Evolutionary conservation across 805 yeast genomes (phyloP).

Genomic region (Metschnikowia vanudenii): DNA sequence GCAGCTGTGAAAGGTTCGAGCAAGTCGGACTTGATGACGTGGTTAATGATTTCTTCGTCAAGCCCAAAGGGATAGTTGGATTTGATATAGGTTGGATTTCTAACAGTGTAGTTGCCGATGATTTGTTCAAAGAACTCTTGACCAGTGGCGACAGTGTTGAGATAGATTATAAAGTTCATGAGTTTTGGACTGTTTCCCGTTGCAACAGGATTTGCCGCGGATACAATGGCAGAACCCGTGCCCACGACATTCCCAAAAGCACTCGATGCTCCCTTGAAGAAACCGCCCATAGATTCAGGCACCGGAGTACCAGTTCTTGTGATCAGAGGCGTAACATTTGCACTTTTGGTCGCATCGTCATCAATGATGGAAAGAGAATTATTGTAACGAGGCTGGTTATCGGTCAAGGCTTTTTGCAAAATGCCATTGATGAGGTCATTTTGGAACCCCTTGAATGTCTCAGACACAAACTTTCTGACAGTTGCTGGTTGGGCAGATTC

Average conservation of each 20-base stretch:
- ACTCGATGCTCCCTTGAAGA: constrained; percentile 44
- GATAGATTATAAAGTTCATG: constrained; percentile 59
- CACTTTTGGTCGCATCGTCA: constrained; percentile 12
- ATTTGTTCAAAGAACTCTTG: constrained; percentile 56
- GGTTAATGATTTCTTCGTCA: constrained; percentile 32
- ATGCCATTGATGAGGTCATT: constrained; percentile 60
- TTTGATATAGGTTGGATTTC: constrained; percentile 23
- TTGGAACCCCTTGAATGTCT: constrained; percentile 58
- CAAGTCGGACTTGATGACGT: constrained; percentile 32
- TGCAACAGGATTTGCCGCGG: constrained; percentile 27
- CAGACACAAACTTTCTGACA: constrained; percentile 53
- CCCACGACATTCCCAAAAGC: constrained; percentile 45
- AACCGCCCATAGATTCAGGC: constrained; percentile 37
- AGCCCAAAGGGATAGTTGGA: constrained; percentile 36
- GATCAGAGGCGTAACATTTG: constrained; percentile 22
- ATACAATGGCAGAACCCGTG: constrained; percentile 23
- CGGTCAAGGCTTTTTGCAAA: constrained; percentile 33
- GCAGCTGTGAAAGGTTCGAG: constrained; percentile 27
- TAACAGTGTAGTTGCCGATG: constrained; percentile 38
- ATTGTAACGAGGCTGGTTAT: constrained; percentile 43
- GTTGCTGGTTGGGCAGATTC: constrained; percentile 67
- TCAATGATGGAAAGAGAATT: constrained; percentile 21
- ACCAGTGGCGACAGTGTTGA: constrained; percentile 71
- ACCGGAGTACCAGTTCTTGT: constrained; percentile 34
- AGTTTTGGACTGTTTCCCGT: constrained; percentile 47